Conservation (phyloP, 345 rosid genomes). For the Combretum micranthum region DNA sequence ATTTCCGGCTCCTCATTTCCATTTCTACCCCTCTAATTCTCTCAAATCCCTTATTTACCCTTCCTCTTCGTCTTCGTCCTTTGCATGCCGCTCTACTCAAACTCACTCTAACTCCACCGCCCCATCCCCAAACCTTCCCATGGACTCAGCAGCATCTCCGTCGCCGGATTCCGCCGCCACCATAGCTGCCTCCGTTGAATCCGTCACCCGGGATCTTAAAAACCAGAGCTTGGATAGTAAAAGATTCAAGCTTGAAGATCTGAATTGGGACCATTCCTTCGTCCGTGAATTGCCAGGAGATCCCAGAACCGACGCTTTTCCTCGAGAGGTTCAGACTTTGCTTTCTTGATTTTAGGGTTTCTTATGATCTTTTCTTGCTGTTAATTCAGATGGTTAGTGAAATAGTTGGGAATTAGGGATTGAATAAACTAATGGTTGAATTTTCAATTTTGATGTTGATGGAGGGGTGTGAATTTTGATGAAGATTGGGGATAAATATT, state of each 20-base stretch:
- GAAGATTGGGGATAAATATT: no score
- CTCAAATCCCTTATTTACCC: conserved; percentile 16
- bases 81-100: conserved; percentile 31
- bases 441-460: no score
- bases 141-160: conserved; percentile 30
- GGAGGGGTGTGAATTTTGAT: no score
- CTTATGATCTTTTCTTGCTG: no score
- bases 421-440: no score
- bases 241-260: conserved; percentile 56
- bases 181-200: conserved; percentile 41
- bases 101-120: no score
- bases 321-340: conserved; percentile 61
- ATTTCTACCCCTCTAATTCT: conserved; percentile 23
- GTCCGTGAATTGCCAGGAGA: conserved; percentile 85
- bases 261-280: conserved; percentile 87
- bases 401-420: no score
- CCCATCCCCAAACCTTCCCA: conserved; percentile 19
- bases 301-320: conserved; percentile 49
- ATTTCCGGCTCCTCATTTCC: conserved; percentile 9
- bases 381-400: no score
- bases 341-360: neutral
- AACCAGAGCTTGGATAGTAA: conserved; percentile 42
- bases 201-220: conserved; percentile 60
- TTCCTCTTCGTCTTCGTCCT: conserved; percentile 9
- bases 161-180: conserved; percentile 25